Percentiles rank a stretch among this genome's conserved stretches.
Conservation (phyloP, 2,329 filamentous ascomycete species). For the Phialophora macrospora region DNA sequence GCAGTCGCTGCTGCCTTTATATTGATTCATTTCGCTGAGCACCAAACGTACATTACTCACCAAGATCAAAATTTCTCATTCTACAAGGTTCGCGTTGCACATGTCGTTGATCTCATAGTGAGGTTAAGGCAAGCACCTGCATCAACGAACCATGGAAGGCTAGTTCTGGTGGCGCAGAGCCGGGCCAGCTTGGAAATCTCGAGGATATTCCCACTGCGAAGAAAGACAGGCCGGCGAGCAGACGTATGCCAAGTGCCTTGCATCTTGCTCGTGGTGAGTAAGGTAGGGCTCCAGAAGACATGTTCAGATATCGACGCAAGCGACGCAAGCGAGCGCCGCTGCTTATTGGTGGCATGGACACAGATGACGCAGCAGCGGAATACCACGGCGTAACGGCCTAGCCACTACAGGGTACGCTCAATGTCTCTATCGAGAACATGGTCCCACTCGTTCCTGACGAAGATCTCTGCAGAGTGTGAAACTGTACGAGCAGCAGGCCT, state of each 20-base stretch:
- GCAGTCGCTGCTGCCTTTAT: not conserved
- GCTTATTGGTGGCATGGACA: not conserved
- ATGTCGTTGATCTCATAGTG: constrained; percentile 6
- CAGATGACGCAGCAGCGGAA: not conserved
- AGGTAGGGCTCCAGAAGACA: not conserved
- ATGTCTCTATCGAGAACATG: too few relatives aligned
- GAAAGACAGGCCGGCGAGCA: not conserved
- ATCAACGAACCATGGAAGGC: not conserved
- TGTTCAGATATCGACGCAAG: not conserved
- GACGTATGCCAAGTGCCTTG: constrained; percentile 6
- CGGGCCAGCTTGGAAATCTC: not conserved
- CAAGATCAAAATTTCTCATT: not conserved
- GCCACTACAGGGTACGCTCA: too few relatives aligned
- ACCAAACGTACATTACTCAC: not conserved
- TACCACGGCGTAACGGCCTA: not conserved
- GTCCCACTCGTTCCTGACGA: not conserved
- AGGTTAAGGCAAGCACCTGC: not conserved
- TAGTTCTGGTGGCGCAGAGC: not conserved
- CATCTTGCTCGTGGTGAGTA: not conserved
- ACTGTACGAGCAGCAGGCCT: not conserved
- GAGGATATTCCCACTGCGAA: not conserved
- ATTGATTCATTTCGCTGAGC: not conserved
- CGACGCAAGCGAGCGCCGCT: constrained; percentile 4
- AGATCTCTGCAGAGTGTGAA: not conserved
- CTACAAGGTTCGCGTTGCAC: not conserved